A percentile compares a stretch with the other conserved stretches of the same genome.
Conservation (phyloP, 352 stramenopile species). For the Pythium dissotocum region DNA sequence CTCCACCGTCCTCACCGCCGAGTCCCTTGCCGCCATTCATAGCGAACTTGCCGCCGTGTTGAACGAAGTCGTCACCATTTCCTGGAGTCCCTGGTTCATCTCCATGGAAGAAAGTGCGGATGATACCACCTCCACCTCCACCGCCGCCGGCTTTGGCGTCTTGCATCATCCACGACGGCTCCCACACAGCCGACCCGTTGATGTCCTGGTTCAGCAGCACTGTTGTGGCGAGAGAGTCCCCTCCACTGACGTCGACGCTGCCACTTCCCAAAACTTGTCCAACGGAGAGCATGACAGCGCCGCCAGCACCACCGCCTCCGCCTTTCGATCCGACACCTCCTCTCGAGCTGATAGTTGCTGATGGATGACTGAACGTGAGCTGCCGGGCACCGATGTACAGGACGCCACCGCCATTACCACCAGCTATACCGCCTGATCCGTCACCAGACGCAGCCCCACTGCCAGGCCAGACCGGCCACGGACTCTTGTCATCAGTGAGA, state of each 20-base stretch:
- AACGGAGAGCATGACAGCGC: conserved; percentile 63
- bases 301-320: conserved; percentile 72
- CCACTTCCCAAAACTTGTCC: conserved; percentile 61
- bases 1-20: conserved; percentile 57
- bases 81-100: conserved; percentile 25
- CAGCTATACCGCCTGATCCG: conserved; percentile 46
- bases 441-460: conserved; percentile 29
- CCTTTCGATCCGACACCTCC: conserved; percentile 57
- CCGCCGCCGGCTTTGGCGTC: conserved; percentile 49
- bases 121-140: conserved; percentile 31
- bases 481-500: not conserved
- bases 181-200: conserved; percentile 33
- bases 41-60: conserved; percentile 28
- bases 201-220: not conserved
- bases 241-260: conserved; percentile 56
- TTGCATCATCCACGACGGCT: conserved; percentile 1
- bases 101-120: conserved; percentile 28
- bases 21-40: conserved; percentile 26
- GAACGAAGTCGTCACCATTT: conserved; percentile 34
- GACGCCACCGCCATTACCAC: conserved; percentile 68
- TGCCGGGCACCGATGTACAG: conserved; percentile 64
- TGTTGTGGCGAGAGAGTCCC: conserved; percentile 26
- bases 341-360: conserved; percentile 46
- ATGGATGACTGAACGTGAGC: conserved; percentile 42
- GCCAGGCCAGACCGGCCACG: conserved; percentile 31